Conservation (phyloP, 1,139 yeast genomes). For the Scheffersomyces lignicola region DNA sequence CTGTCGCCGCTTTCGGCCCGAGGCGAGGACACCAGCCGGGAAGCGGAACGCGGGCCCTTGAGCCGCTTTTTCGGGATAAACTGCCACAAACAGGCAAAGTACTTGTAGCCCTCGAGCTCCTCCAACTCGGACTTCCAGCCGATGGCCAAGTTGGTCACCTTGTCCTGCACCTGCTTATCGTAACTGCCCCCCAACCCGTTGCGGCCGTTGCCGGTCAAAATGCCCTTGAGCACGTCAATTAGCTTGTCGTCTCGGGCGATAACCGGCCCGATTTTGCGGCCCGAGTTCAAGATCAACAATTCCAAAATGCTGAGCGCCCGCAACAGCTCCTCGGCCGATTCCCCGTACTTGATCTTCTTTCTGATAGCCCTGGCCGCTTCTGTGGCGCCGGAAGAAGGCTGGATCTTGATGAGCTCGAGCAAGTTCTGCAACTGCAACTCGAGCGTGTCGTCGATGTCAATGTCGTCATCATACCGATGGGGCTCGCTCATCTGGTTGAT, state of each 20-base stretch:
- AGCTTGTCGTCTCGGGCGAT: slow-evolving; percentile 74
- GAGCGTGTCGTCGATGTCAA: slow-evolving; percentile 30
- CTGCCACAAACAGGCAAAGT: slow-evolving; percentile 50
- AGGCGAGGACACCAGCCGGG: neutral
- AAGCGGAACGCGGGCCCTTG: neutral
- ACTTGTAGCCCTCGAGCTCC: slow-evolving; percentile 51
- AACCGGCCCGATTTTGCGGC: slow-evolving; percentile 42
- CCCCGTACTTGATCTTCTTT: slow-evolving; percentile 87
- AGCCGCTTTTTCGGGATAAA: slow-evolving; percentile 23
- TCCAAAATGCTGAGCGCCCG: slow-evolving; percentile 73
- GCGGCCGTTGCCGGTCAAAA: slow-evolving; percentile 36
- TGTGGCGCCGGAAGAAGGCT: slow-evolving; percentile 48
- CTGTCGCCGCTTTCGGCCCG: neutral
- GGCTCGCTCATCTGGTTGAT: slow-evolving; percentile 43
- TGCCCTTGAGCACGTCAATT: slow-evolving; percentile 60
- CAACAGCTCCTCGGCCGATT: slow-evolving; percentile 50
- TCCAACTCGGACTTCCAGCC: slow-evolving; percentile 64
- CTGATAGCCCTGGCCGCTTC: slow-evolving; percentile 93
- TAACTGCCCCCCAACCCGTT: slow-evolving; percentile 41
- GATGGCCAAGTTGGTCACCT: slow-evolving; percentile 49
- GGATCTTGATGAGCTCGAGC: slow-evolving; percentile 40
- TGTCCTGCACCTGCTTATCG: slow-evolving; percentile 47
- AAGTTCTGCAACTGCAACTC: slow-evolving; percentile 41
- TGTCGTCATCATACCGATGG: slow-evolving; percentile 27
- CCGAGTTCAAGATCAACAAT: slow-evolving; percentile 75